phyloP scores from a whole-genome alignment of 108 stramenopile genomes.

The Nannochloropsis granulata region DNA sequence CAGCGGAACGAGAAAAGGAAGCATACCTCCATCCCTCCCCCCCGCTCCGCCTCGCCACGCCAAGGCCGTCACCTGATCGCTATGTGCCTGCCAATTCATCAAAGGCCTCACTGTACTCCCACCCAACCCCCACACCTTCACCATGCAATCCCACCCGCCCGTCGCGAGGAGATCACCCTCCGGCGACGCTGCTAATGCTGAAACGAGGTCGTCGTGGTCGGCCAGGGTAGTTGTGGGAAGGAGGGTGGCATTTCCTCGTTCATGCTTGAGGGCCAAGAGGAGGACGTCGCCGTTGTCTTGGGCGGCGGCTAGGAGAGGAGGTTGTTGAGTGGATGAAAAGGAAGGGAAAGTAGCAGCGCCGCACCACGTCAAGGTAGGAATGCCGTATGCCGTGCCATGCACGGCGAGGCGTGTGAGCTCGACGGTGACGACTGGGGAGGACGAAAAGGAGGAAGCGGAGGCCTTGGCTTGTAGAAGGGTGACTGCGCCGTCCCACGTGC shows the following conservation, averaged over 20 bases:
- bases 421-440: not conserved
- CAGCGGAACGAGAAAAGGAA: not conserved
- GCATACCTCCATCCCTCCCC: not conserved
- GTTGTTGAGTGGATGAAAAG: not conserved
- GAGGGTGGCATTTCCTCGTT: not conserved
- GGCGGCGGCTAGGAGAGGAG: not conserved
- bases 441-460: not conserved
- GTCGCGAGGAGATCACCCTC: not conserved
- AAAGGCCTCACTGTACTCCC: not conserved
- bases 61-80: not conserved
- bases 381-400: not conserved
- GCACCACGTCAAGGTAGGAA: not conserved
- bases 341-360: not conserved
- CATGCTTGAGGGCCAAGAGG: not conserved
- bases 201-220: not conserved
- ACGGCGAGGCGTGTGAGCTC: not conserved
- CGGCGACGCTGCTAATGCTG: not conserved
- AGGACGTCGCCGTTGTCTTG: not conserved
- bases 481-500: not conserved
- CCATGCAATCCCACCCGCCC: not conserved
- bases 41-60: not conserved
- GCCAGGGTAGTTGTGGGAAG: not conserved
- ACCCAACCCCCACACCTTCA: not conserved
- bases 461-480: not conserved
- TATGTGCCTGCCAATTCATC: not conserved